Conservation (phyloP, 108 stramenopile genomes). For the Craspedostauros australis region DNA sequence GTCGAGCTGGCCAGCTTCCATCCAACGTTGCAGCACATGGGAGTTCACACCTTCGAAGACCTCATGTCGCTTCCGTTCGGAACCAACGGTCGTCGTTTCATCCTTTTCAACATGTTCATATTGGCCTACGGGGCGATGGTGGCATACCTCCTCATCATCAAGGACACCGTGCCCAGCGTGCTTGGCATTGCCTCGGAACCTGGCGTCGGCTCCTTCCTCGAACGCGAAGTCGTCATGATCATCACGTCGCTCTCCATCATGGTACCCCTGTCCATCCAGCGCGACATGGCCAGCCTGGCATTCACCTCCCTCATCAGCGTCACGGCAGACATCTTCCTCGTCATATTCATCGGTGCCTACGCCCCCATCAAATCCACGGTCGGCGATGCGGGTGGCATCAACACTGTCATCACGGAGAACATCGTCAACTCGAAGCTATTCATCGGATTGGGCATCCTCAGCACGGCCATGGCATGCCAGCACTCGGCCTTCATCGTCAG, state of each 20-base stretch:
- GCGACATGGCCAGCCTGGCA: slow-evolving; percentile 69
- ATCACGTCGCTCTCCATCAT: slow-evolving; percentile 42
- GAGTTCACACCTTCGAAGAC: slow-evolving; percentile 66
- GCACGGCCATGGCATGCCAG: slow-evolving; percentile 80
- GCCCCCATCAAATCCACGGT: slow-evolving; percentile 53
- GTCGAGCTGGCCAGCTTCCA: slow-evolving; percentile 70
- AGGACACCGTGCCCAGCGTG: slow-evolving; percentile 71
- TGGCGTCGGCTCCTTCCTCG: slow-evolving; percentile 22
- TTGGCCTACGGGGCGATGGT: slow-evolving; percentile 87
- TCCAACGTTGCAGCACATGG: slow-evolving; percentile 37
- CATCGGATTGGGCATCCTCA: slow-evolving; percentile 77
- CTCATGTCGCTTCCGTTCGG: slow-evolving; percentile 60
- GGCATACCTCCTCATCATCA: slow-evolving; percentile 76
- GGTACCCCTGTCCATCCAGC: slow-evolving; percentile 64
- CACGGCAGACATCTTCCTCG: slow-evolving; percentile 60
- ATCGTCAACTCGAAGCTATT: slow-evolving; percentile 57
- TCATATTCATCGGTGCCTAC: slow-evolving; percentile 50
- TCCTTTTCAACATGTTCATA: slow-evolving; percentile 64
- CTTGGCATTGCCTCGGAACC: slow-evolving; percentile 45
- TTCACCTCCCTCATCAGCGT: slow-evolving; percentile 56
- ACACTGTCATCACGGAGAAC: slow-evolving; percentile 37
- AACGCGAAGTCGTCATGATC: slow-evolving; percentile 52
- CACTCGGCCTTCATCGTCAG: slow-evolving; percentile 80
- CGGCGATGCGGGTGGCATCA: slow-evolving; percentile 56
- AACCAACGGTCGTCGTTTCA: slow-evolving; percentile 36